A percentile compares a stretch with the other conserved stretches of the same genome.
Evolutionary conservation across 1,139 yeast genomes (phyloP).

Genomic region (Debaryomyces sp.): DNA sequence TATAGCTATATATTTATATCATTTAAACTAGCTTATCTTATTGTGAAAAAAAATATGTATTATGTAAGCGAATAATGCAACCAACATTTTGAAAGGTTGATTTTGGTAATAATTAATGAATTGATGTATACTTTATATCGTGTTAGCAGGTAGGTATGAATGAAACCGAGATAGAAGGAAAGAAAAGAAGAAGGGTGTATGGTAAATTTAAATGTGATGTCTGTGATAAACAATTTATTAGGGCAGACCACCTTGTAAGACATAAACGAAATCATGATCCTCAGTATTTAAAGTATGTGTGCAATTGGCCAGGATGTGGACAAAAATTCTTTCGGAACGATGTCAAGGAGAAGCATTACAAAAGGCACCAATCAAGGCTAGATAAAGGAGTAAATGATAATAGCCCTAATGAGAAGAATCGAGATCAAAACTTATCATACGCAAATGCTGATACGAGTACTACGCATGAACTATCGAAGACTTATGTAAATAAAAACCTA

Average conservation of each 20-base stretch:
- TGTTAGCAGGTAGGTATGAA: background rate
- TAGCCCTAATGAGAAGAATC: background rate
- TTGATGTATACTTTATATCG: background rate
- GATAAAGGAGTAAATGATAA: constrained; percentile 6
- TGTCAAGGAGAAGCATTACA: constrained; percentile 37
- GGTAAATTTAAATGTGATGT: constrained; percentile 21
- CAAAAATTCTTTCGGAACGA: constrained; percentile 40
- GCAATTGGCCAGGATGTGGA: constrained; percentile 38
- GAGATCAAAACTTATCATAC: background rate
- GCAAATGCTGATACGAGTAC: background rate
- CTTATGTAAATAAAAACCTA: background rate
- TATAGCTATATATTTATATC: constrained; percentile 1
- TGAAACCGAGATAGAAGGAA: background rate
- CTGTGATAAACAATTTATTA: constrained; percentile 37
- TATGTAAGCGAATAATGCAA: constrained; percentile 6
- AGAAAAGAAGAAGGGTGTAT: constrained; percentile 15
- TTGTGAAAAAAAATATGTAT: background rate
- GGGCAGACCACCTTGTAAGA: constrained; percentile 41
- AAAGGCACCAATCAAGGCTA: constrained; percentile 25
- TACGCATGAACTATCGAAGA: background rate
- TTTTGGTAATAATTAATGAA: background rate
- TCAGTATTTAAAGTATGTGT: constrained; percentile 21
- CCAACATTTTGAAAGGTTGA: background rate
- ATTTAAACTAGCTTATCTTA: background rate
- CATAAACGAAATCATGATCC: constrained; percentile 46